Evolutionary conservation across 306 rosid species (phyloP), one percentile per base, ranked within the genome.

Genomic region (Medicago arabica): DNA sequence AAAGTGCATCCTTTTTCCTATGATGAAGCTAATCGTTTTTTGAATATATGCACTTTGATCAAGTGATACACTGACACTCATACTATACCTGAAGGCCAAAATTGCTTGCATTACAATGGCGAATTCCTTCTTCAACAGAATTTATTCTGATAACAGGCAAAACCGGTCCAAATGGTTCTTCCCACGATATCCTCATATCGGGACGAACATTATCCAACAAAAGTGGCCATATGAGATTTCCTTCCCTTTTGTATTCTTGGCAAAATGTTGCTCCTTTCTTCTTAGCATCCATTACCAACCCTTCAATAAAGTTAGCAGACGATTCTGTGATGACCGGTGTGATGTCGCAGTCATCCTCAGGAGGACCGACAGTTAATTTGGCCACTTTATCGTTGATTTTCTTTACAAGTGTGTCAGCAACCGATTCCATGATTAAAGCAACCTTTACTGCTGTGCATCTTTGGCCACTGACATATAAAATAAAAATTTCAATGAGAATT

Each of bases 131-230:
- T 84, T 89, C 97, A n/a, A 87, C 81, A 9, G 97, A 78, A 73
- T 31, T 84, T 54, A 91, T 93, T 80, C 96, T 81, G 59, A 93
- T 86, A 13, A 93, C 90, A 0, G 98, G 97, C 68, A 93, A 51
- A 54, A 93, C 89, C 3, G 97, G 97, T 38, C 98, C 98, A 68
- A 93, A 91, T 46, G 98, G 97, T 67, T 93, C 98, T 58, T 93
- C 98, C 98, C 98, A 87, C 8, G 97, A 93, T 44, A 93, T 91
- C 72, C 98, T 88, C 98, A 93, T 91, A 71, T 93, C 93, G 2
- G 96, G 88, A 54, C 97, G 83, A 68, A 93, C 93, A 50, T 89
- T 80, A 72, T 93, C 98, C 74, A 93, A 70, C 66, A 93, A 80
- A 75, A 93, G 75, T 0, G 98, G 98, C 98, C 97, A 88, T 21